These are phyloP conservation scores for Blastocystis sp. DNA, from an alignment of 352 stramenopile genomes.

Conservation along the genomic window DNA sequence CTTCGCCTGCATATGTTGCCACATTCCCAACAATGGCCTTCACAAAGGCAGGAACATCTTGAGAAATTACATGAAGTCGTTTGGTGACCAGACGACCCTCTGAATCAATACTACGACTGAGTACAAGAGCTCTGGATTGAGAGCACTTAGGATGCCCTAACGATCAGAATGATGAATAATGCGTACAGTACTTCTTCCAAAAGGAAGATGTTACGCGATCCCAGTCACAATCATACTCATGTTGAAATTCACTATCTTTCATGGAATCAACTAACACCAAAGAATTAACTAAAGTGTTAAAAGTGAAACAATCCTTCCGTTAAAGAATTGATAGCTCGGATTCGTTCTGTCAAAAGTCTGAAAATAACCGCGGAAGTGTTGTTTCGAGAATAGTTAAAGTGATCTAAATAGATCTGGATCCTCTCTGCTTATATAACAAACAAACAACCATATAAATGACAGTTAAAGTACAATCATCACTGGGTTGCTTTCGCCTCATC, in stretches of 20 bases:
- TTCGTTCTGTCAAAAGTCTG: neutral
- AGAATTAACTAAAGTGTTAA: constrained; percentile 55
- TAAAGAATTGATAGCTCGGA: neutral
- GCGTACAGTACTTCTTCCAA: constrained; percentile 58
- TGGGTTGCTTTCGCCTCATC: neutral
- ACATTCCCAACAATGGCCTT: constrained; percentile 44
- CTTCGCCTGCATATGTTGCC: constrained; percentile 54
- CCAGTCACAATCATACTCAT: constrained; percentile 53
- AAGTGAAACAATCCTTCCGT: neutral
- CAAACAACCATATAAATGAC: neutral
- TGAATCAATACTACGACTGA: constrained; percentile 33
- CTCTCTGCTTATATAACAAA: neutral
- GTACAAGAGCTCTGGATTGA: constrained; percentile 36
- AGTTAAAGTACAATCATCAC: neutral
- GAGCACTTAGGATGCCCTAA: constrained; percentile 57
- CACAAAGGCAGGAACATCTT: constrained; percentile 57
- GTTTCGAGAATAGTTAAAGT: neutral
- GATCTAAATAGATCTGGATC: neutral
- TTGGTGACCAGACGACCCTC: constrained; percentile 60
- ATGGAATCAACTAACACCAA: constrained; percentile 57
- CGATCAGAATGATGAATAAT: neutral
- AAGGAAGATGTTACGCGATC: constrained; percentile 50
- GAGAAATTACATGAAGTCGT: constrained; percentile 50
- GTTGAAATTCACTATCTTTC: constrained; percentile 49
- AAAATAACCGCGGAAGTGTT: neutral